Conservation (phyloP, 2,329 filamentous ascomycete species). For the Laburnicola sp. region DNA sequence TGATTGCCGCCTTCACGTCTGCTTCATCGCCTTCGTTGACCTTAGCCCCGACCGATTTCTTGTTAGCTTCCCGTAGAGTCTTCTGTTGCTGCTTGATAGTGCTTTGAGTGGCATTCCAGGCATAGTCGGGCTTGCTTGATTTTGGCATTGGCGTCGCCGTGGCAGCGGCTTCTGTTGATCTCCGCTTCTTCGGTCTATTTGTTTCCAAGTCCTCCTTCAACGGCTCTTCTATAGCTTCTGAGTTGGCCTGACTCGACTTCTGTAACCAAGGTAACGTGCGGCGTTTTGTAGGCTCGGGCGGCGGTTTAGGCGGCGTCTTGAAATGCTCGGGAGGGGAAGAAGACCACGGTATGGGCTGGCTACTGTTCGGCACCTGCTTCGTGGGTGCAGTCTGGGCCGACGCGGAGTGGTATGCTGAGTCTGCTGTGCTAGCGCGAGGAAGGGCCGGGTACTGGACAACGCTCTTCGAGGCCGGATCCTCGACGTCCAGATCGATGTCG, state of each 20-base stretch:
- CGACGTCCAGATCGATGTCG: conserved; percentile 73
- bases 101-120: conserved; percentile 75
- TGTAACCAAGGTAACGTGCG: conserved; percentile 65
- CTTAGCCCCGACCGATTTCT: conserved; percentile 51
- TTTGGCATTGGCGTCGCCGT: conserved; percentile 51
- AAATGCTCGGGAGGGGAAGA: conserved; percentile 60
- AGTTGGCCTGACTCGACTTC: conserved; percentile 38
- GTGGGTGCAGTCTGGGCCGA: conserved; percentile 19
- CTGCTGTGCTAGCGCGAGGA: conserved; percentile 23
- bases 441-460: conserved; percentile 49
- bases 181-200: conserved; percentile 32
- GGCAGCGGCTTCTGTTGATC: conserved; percentile 40
- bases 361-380: conserved; percentile 48
- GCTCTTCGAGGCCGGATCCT: conserved; percentile 58
- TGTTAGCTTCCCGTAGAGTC: conserved; percentile 65
- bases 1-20: conserved; percentile 52
- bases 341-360: conserved; percentile 71
- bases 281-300: conserved; percentile 56
- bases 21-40: conserved; percentile 46
- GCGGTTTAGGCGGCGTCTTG: conserved; percentile 33
- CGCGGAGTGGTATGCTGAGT: conserved; percentile 35
- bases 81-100: conserved; percentile 78
- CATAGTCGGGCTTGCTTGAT: conserved; percentile 43
- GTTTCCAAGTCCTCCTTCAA: conserved; percentile 23
- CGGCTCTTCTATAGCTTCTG: conserved; percentile 21